Evolutionary conservation across 2,329 filamentous ascomycete genomes (phyloP), one percentile per base, ranked within the genome.

Genomic region (Colletotrichum endophyticum): DNA sequence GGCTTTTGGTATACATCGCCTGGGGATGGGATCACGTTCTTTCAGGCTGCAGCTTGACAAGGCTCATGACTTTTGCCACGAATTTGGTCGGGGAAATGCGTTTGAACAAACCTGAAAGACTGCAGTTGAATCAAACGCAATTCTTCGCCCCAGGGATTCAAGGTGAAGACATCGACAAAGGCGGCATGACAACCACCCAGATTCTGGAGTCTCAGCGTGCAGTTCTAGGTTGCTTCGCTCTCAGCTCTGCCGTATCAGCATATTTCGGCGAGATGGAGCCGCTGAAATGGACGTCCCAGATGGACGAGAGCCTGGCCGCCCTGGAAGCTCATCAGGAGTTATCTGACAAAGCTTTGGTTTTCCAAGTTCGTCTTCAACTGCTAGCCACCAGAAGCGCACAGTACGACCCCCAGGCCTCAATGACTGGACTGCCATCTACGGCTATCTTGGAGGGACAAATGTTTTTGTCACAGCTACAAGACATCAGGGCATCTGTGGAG

Each of bases 1-100:
- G 90, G 0, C 74, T 91, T 5, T 79, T 92, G 19, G 84, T 78
- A 68, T 87, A 44, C 39, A 70, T 70, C 15, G 19, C 56, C 0
- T 70, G 68, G 68, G 56, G 68, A 9, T 70, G 68, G 68, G 57
- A 64, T 0, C 68, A 70, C 1, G 25, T 62, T 6, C 22, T 70
- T 3, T 30, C 22, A 15, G 19, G 57, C 0, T 22, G 32, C 1
- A 70, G 59, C 22, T 27, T 49, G 32, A 63, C 57, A 0, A 8
- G 68, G 11, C 34, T 70, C 8, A 70, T 70, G 57, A 64, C 44
- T 12, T 5, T 70, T 28, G 57, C 68, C 19, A 63, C 8, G 57
- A 12, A 57, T 0, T 27, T 64, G 16, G 68, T 64, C 4, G 57
- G 68, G 2, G 68, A 70, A 5, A 70, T 70, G 56, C 32, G 15